These are phyloP conservation scores for Fusarium sp. DNA, from an alignment of 2,329 filamentous ascomycete species.

Conservation along the genomic window DNA sequence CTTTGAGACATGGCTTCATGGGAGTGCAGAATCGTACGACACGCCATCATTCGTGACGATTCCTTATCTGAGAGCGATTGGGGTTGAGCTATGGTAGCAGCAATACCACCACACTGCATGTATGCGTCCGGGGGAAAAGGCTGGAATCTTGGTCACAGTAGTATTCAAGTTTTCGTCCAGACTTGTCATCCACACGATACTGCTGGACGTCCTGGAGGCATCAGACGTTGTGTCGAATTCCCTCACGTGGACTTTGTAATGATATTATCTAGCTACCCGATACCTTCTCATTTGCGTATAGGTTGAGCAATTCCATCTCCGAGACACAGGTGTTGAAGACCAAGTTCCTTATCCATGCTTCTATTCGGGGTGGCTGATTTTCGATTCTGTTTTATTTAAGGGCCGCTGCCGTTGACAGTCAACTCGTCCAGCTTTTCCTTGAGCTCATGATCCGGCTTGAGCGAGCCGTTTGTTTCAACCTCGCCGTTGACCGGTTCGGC, in stretches of 20 bases:
- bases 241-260: conserved; percentile 3
- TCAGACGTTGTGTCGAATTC: conserved; percentile 2
- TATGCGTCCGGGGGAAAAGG: not conserved
- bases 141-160: conserved; percentile 5
- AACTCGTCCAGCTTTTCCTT: conserved; percentile 44
- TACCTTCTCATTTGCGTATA: conserved; percentile 9
- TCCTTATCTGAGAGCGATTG: conserved; percentile 21
- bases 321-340: conserved; percentile 18
- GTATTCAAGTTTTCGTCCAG: not conserved
- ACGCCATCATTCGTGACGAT: conserved; percentile 4
- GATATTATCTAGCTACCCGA: conserved; percentile 5
- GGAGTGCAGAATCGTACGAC: conserved; percentile 43
- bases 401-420: conserved; percentile 39
- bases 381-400: conserved; percentile 27
- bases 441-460: conserved; percentile 32
- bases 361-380: conserved; percentile 12
- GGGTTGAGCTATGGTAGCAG: conserved; percentile 18
- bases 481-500: conserved; percentile 29
- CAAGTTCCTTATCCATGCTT: conserved; percentile 15
- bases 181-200: not conserved
- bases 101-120: conserved; percentile 31
- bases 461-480: conserved; percentile 32
- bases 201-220: conserved; percentile 2
- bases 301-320: conserved; percentile 23
- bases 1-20: conserved; percentile 40